Base-by-base conservation (phyloP, 192 early-diverging fungal species). In the Coemansia erecta region DNA sequence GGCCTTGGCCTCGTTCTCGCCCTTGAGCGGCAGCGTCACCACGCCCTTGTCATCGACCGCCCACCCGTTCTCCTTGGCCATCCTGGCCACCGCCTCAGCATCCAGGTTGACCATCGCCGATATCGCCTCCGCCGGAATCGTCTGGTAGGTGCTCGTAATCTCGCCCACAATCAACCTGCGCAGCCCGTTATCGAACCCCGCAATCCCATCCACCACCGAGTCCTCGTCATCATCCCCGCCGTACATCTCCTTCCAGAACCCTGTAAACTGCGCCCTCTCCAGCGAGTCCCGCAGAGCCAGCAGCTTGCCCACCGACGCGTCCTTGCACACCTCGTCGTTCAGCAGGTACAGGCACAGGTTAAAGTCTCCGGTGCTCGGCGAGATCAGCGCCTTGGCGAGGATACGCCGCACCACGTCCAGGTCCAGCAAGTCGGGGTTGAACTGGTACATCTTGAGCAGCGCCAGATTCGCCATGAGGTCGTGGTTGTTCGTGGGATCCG, bases 371-470 rank as follows among this genome's bases (percentile, higher is more conserved):
- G 86, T 89, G 39, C 89, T 89, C 44, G 92, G 76, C 40, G 91
- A 90, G 12, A 88, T 92, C 41, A 95, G 76, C 26, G 92, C 86
- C 65, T 94, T 93, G 56, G 82, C 81, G 57, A 95, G 82, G 56
- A 95, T 89, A 58, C 85, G 85, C 68, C 74, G 81, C 53, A 94
- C 81, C 21, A 88, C 82, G 54, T 82, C 76, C 17, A 85, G 80
- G 68, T 90, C 92, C 53, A 85, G 66, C 67, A 86, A 81, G 28
- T 87, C 71, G 8, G 89, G 87, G 72, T 95, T 95, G 82, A 97
- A 97, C 71, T 97, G 94, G 82, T 95, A 92, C 80, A 97, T 83
- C 69, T 97, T 97, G 48, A 97, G 84, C 31, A 94, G 82, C 48
- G 93, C 93, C 40, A 97, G 83, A 79, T 93, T 93, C 7, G 94